Conservation (phyloP, 257 asterid species). For the Oldenlandia corymbosa region DNA sequence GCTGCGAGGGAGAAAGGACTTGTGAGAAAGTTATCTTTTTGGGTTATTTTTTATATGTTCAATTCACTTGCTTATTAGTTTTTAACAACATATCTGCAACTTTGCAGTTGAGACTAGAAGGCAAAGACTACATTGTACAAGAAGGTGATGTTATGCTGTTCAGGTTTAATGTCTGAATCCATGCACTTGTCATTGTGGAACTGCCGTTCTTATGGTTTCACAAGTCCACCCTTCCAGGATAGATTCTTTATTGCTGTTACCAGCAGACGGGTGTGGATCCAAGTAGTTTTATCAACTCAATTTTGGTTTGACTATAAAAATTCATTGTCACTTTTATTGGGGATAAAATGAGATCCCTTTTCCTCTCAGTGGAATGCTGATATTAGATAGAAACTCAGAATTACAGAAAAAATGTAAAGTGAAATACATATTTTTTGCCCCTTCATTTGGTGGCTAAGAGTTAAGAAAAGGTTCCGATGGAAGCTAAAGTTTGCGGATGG, state of each 20-base stretch:
- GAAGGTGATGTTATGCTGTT: constrained; percentile 98
- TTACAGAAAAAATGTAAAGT: not conserved
- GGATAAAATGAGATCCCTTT: not conserved
- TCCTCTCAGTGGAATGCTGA: not conserved
- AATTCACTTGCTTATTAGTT: not conserved
- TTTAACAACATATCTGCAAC: not conserved
- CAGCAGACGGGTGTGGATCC: not conserved
- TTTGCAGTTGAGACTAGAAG: constrained; percentile 91
- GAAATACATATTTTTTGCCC: not conserved
- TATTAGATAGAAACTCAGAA: not conserved
- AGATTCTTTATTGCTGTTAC: not conserved
- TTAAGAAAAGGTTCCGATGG: not conserved
- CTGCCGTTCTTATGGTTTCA: constrained; percentile 7
- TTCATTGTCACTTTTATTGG: not conserved
- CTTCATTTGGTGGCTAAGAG: not conserved
- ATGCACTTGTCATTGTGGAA: constrained; percentile 7
- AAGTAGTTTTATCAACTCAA: not conserved
- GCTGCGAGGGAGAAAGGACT: constrained; percentile 98
- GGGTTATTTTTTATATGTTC: not conserved
- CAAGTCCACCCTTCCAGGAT: not conserved
- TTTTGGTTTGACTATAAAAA: constrained; percentile 6
- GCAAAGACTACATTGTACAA: constrained; percentile 83
- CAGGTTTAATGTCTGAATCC: constrained; percentile 71
- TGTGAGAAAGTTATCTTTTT: constrained; percentile 46
- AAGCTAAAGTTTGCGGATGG: not conserved